Evolutionary conservation across 2,329 filamentous ascomycete genomes (phyloP), one percentile per base, ranked within the genome.

Genomic region (Talaromyces islandicus): DNA sequence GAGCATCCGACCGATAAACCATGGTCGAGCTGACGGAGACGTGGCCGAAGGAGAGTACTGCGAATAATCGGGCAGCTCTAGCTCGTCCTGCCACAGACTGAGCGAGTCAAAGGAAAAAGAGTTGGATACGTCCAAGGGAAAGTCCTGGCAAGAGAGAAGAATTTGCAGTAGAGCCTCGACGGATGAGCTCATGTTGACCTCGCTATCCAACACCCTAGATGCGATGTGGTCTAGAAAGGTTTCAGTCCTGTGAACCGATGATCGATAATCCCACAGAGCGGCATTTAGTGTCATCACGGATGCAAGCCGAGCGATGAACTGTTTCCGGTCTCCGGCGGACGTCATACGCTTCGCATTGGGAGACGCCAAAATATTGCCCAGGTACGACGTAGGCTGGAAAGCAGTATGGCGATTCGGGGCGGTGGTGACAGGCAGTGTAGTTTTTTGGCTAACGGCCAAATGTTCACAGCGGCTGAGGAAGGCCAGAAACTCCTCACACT

Each of bases 261-360:
- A 67, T 17, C 75, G 69, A 56, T 77, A 75, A 63, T 77, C 73
- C 74, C 74, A 77, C 11, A 77, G 65, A 5, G 70, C 73, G 5
- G 70, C 69, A 60, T 77, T 77, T 54, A 77, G 64, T 58, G 71
- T 75, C 55, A 76, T 70, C 30, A 77, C 56, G 1, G 70, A 65
- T 11, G 70, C 71, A 1, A 76, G 59, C 21, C 73, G 70, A 21
- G 73, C 66, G 50, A 76, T 68, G 54, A 74, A 72, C 61, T 76
- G 73, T 60, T 75, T 76, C n/a, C 73, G 70, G 54, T 74, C 66
- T 21, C 71, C 73, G 6, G 71, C 70, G 17, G 70, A 64, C 1
- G 72, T 72, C 56, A 72, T 74, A 17, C 72, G 71, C 24, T 67
- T 61, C 1, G 66, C 69, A 2, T 70, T 66, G 4, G 74, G 72